Percentiles rank a stretch among this genome's conserved stretches.
These are phyloP conservation scores for Darksidea phi DNA, from an alignment of 495 filamentous ascomycete genomes.

Conservation along the genomic window DNA sequence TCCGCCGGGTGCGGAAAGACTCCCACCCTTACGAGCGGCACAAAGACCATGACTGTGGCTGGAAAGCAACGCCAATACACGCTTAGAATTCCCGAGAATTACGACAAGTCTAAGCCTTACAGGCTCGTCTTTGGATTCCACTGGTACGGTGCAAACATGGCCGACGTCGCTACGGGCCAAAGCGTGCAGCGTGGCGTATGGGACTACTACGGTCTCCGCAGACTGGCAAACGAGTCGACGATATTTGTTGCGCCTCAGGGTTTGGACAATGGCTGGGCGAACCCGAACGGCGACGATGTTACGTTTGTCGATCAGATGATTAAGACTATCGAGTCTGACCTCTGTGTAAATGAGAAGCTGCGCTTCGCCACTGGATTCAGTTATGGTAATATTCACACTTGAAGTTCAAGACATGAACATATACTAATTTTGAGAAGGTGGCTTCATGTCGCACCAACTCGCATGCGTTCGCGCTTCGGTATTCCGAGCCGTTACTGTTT, in stretches of 20 bases:
- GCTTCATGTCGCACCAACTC: conserved; percentile 50
- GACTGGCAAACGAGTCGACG: conserved; percentile 43
- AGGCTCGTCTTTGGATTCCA: conserved; percentile 48
- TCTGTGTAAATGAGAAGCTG: conserved; percentile 49
- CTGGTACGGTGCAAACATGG: conserved; percentile 44
- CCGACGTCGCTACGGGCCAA: conserved; percentile 39
- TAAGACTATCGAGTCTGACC: conserved; percentile 43
- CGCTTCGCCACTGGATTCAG: conserved; percentile 52
- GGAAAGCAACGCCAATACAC: conserved; percentile 38
- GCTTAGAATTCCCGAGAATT: conserved; percentile 45
- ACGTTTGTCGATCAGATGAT: conserved; percentile 47
- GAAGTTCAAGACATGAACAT: background rate
- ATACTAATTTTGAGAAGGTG: conserved; percentile 16
- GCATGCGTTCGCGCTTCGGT: conserved; percentile 47
- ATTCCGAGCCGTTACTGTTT: conserved; percentile 48
- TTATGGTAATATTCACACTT: conserved; percentile 40
- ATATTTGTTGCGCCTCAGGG: conserved; percentile 50
- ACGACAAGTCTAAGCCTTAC: conserved; percentile 45
- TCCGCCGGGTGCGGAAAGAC: conserved; percentile 48
- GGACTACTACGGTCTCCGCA: conserved; percentile 46
- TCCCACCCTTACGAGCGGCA: conserved; percentile 40
- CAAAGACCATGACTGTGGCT: conserved; percentile 36
- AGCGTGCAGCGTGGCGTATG: conserved; percentile 25
- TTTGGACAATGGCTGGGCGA: conserved; percentile 49
- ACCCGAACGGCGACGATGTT: conserved; percentile 47